Base-by-base conservation (phyloP, 1,139 yeast species). In the Sugiyamaella novakii region DNA sequence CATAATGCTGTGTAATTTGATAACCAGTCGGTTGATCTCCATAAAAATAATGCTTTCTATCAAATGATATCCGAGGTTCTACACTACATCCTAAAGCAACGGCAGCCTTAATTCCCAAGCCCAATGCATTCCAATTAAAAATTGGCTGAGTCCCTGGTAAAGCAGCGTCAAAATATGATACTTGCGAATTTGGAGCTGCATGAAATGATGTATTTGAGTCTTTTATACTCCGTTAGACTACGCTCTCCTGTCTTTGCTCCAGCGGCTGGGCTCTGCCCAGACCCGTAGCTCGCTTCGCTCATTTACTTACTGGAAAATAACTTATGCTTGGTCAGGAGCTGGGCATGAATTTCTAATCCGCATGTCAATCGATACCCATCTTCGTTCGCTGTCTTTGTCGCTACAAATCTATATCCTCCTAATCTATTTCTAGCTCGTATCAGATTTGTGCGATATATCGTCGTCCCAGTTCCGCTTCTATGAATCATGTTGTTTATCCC, bases 21-120 rank as follows among this genome's bases (percentile, higher is more conserved):
- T 89, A 92, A 0, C 99, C 99, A 47, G 87, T 71, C 0, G 98
- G 98, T 66, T 92, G 98, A 66, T 92, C 99, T 0, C 94, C 94
- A 64, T 92, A 92, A 66, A 92, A 91, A 66, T 92, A 92, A 66
- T 92, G 99, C 65, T 92, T 92, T 55, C 99, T 73, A 64, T 92
- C 99, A 65, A 92, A 92, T 1, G 83, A 72, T 0, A 92, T 84
- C 8, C 64, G 58, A 0, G 68, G 56, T 52, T 80, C 79, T 15
- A 92, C 76, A 0, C 74, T 66, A 54, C 91, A 79, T 40, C 83
- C 75, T 46, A 91, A 68, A 0, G 95, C 88, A 1, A 79, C 70
- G 0, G 95, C 91, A 0, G 95, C 80, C 57, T 79, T 80, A 36
- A 88, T 63, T 0, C 96, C 95, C 41, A 79, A 74, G 0, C 79